Base-by-base conservation (phyloP, 2,329 filamentous ascomycete genomes). In the Dothistroma septosporum region DNA sequence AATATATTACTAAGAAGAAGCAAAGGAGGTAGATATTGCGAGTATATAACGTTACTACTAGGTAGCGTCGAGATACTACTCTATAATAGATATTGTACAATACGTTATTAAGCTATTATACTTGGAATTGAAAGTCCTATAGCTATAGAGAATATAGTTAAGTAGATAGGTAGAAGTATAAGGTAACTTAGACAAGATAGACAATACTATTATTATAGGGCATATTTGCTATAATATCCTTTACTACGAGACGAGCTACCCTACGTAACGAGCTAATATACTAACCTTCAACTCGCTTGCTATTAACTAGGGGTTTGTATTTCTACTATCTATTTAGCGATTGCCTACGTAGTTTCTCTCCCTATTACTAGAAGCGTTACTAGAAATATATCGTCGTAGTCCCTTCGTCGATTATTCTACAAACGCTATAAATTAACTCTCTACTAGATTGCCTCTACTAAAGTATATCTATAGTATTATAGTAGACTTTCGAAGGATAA, bases 381-480 rank as follows among this genome's bases (percentile, higher is more conserved):
- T n/a, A 54, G 52, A 54, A 54, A 37, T 33, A 37, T 21, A 54
- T 54, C 28, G 32, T 54, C 24, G 52, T 37, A 21, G 10, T 54
- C 52, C 28, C 32, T 33, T 54, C n/a, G 19, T 33, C 28, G 32
- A 33, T 54, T 31, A 54, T 54, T 37, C n/a, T 21, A 28, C 31
- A 54, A 37, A 54, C 32, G 52, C 52, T 54, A 37, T 16, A 54
- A 54, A 54, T 33, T 37, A 21, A 54, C 31, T 54, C 52, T 33
- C 32, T 12, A 21, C 32, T 28, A 12, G 32, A 33, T 54, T 14
- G 31, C 52, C 32, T 28, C 52, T 37, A 21, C 52, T 54, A 54
- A 33, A 54, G 28, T 37, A 16, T 54, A 21, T 16, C 52, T 54
- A 33, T 35, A 33, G 52, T 54, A 21, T 54, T 54, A 21, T 28